phyloP scores from a whole-genome alignment of 768 basidiomycete genomes.

The Russula ochroleuca region DNA sequence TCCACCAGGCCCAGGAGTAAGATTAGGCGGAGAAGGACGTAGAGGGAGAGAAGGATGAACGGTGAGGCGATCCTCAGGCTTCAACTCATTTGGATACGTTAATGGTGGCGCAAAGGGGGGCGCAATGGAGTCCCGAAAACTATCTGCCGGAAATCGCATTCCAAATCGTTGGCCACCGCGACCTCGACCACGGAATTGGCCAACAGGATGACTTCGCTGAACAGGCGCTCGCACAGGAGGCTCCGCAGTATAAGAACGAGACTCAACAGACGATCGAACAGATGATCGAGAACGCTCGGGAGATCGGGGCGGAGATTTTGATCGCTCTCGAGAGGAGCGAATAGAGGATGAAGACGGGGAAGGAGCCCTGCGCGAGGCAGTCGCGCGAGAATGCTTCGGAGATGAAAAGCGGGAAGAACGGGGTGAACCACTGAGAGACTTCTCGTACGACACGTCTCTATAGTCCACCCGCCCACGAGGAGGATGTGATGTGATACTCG shows the following conservation, averaged over 20 bases:
- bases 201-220: constrained; percentile 23
- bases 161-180: constrained; percentile 5
- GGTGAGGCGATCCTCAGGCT: constrained; percentile 16
- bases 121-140: constrained; percentile 1
- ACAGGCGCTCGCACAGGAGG: constrained; percentile 15
- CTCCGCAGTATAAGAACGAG: constrained; percentile 34
- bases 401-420: constrained; percentile 25
- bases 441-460: constrained; percentile 21
- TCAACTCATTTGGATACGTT: constrained; percentile 11
- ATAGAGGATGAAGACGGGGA: constrained; percentile 32
- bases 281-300: constrained; percentile 37
- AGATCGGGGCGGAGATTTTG: constrained; percentile 33
- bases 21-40: constrained; percentile 19
- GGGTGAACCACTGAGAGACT: constrained; percentile 21
- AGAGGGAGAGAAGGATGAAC: constrained; percentile 24
- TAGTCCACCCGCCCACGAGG: constrained; percentile 22
- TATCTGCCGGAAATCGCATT: constrained; percentile 13
- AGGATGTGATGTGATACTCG: constrained; percentile 14
- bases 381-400: constrained; percentile 27
- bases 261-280: constrained; percentile 57
- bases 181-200: constrained; percentile 12
- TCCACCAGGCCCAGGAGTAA: constrained; percentile 9
- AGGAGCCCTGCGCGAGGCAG: constrained; percentile 20
- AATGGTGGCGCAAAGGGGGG: constrained; percentile 2
- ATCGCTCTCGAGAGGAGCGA: constrained; percentile 35